A percentile compares a stretch with the other conserved stretches of the same genome.
These are phyloP conservation scores for Cryptococcus sp. DNA, from an alignment of 1,284 basidiomycete species.

Conservation along the genomic window DNA sequence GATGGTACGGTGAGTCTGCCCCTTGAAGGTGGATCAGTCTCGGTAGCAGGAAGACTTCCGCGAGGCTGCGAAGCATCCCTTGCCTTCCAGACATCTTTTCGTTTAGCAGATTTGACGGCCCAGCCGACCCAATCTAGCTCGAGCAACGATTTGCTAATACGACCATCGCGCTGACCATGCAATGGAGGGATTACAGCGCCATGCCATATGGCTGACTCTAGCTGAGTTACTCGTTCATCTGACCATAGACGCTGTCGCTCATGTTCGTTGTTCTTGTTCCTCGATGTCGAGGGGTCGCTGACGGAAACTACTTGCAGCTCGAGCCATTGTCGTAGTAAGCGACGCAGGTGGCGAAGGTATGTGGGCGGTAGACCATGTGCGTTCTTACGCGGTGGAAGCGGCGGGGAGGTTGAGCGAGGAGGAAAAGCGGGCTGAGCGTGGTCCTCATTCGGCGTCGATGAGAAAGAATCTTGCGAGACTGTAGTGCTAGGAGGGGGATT, in stretches of 20 bases:
- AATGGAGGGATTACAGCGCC: constrained; percentile 19
- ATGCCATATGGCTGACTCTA: constrained; percentile 34
- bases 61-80: background rate
- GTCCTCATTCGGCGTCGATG: background rate
- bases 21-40: no score
- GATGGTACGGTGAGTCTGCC: no score
- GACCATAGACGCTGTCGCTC: constrained; percentile 23
- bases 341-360: constrained; percentile 29
- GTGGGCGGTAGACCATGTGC: constrained; percentile 30
- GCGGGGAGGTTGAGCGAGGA: constrained; percentile 20
- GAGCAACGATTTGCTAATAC: constrained; percentile 16
- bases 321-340: constrained; percentile 37
- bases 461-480: no score
- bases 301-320: constrained; percentile 21
- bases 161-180: background rate
- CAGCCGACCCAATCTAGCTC: constrained; percentile 33
- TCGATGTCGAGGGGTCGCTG: constrained; percentile 6
- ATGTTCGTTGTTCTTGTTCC: background rate
- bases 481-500: no score
- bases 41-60: no score
- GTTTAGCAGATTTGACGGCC: constrained; percentile 14
- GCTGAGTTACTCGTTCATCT: constrained; percentile 8
- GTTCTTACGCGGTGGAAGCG: constrained; percentile 32
- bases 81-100: constrained; percentile 22
- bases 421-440: constrained; percentile 5